Evolutionary conservation across 2,329 filamentous ascomycete species (phyloP), one percentile per base, ranked within the genome.

Genomic region (Exophiala lecanii-corni): DNA sequence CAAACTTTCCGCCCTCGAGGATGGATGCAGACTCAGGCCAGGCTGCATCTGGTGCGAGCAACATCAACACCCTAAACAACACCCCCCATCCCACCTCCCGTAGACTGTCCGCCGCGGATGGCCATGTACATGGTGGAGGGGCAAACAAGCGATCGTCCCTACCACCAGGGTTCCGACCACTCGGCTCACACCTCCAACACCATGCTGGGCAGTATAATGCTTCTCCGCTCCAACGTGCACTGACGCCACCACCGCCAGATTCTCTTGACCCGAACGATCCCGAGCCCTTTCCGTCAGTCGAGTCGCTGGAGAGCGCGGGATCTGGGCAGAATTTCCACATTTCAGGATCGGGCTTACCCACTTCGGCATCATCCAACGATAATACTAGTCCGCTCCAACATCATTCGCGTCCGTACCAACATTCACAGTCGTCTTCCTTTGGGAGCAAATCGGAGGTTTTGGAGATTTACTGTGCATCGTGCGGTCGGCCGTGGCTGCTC

Each of bases 401-500:
- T 30, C 53, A 67, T 41, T 62, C 61, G 31, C 57, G 57, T 37
- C 55, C 50, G 16, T 52, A 56, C 48, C 50, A 57, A 33, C 53
- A 55, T 33, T 79, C 78, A 13, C 81, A 83, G 5, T 85, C 88
- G 40, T 62, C 66, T 1, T 63, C 65, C 5, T 67, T 63, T 50
- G 64, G 64, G 47, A 65, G 56, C 42, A 65, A 60, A 43, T 67
- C 70, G 9, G 54, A 56, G 35, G 75, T 75, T 50, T 84, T 91
- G 2, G 86, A 94, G 61, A 94, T 97, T 31, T 95, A 94, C 62
- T 97, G 91, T 62, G 86, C 89, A 15, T 86, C 84, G 36, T 97
- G 91, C 60, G 81, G 86, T 52, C 79, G 83, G 26, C 73, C 89
- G 13, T 89, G 84, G 39, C 70, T 82, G 9, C 70, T 97, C 18